Percentiles rank a stretch among this genome's conserved stretches.
Evolutionary conservation across 179 eudicot genomes (phyloP).

Genomic region (Drosera spatulata): DNA sequence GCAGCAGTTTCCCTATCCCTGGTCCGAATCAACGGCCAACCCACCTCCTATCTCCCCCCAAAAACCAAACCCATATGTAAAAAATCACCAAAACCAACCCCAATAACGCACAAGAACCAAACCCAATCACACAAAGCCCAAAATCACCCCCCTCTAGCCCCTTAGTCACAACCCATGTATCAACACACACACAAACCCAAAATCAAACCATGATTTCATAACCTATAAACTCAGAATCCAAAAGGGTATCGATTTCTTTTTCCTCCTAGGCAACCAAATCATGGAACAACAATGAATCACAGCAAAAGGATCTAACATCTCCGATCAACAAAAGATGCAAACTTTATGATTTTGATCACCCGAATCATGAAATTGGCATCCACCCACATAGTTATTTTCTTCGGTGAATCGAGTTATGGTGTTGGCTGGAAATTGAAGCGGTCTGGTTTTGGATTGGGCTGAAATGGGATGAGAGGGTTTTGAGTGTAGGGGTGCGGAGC

Average conservation of each 20-base stretch:
- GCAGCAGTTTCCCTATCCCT: background rate
- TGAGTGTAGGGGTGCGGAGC: slow-evolving; percentile 8
- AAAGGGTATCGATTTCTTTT: slow-evolving; percentile 18
- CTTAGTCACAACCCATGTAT: background rate
- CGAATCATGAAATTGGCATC: background rate
- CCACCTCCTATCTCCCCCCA: background rate
- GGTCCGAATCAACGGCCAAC: background rate
- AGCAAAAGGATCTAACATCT: slow-evolving; percentile 36
- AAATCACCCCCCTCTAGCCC: background rate
- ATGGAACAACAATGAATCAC: background rate
- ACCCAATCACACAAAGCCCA: background rate
- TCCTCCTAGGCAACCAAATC: slow-evolving; percentile 39
- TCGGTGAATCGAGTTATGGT: background rate
- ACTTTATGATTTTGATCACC: slow-evolving; percentile 4
- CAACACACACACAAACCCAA: background rate
- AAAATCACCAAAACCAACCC: background rate
- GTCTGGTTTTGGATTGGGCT: background rate
- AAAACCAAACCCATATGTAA: background rate
- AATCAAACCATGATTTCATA: slow-evolving; percentile 5
- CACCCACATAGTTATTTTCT: slow-evolving; percentile 1
- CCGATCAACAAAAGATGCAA: slow-evolving; percentile 4
- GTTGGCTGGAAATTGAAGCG: background rate
- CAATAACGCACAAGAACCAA: slow-evolving; percentile 6
- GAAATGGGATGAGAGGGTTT: slow-evolving; percentile 7
- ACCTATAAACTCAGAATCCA: background rate